Percentiles rank a stretch among this genome's conserved stretches.
These are phyloP conservation scores for Rutstroemia sp. DNA, from an alignment of 2,329 filamentous ascomycete genomes.

Conservation along the genomic window DNA sequence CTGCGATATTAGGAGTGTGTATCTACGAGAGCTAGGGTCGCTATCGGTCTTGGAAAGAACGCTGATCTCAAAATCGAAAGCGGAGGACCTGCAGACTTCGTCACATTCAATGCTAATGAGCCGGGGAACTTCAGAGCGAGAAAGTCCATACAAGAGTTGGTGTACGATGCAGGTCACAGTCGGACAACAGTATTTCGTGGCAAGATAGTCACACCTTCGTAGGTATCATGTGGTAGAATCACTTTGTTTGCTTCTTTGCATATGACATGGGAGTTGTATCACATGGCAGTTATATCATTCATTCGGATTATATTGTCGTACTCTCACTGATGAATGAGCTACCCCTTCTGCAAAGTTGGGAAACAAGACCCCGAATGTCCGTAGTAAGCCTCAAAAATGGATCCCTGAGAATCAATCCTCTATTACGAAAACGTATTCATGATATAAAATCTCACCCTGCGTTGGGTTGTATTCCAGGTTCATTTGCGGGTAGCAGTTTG, in stretches of 20 bases:
- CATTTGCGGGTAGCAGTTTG: no score
- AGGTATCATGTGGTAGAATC: neutral
- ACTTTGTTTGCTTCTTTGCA: neutral
- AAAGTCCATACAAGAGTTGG: conserved; percentile 24
- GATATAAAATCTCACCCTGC: no score
- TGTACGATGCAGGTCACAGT: conserved; percentile 25
- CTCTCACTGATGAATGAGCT: no score
- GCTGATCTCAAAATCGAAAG: conserved; percentile 15
- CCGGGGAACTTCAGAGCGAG: conserved; percentile 18
- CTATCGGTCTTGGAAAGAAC: conserved; percentile 22
- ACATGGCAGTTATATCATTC: conserved; percentile 2
- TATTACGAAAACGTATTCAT: no score
- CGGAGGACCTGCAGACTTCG: conserved; percentile 24
- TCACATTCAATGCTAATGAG: conserved; percentile 21
- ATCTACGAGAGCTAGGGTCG: conserved; percentile 24
- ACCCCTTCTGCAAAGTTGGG: no score
- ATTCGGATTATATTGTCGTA: neutral
- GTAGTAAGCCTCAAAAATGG: no score
- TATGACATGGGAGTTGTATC: neutral
- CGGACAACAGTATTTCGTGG: conserved; percentile 24
- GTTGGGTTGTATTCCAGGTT: no score
- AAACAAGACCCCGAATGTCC: no score
- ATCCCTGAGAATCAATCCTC: no score
- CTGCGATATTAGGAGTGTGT: conserved; percentile 23
- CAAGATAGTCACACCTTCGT: conserved; percentile 5